phyloP scores from a whole-genome alignment of 192 early-diverging fungal genomes.

The Geranomyces variabilis region DNA sequence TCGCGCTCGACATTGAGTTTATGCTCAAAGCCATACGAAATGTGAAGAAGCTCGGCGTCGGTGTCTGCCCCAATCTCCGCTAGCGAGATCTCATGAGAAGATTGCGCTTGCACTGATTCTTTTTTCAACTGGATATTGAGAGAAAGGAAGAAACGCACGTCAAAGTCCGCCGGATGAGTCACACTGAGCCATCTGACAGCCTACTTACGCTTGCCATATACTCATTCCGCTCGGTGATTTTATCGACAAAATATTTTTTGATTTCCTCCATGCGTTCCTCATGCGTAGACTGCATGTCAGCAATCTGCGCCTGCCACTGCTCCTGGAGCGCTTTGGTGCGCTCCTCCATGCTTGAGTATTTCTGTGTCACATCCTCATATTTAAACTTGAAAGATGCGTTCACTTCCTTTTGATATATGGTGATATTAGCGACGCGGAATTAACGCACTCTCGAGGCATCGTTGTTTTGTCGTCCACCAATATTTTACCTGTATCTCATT shows the following conservation, averaged over 20 bases:
- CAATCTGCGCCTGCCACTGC: conserved; percentile 61
- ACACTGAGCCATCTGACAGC: no score
- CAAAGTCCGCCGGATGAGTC: no score
- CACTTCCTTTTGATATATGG: conserved; percentile 56
- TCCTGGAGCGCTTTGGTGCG: conserved; percentile 54
- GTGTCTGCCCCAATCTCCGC: conserved; percentile 63
- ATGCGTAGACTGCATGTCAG: conserved; percentile 53
- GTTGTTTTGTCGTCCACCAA: no score
- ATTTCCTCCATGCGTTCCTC: conserved; percentile 54
- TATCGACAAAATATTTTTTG: conserved; percentile 55
- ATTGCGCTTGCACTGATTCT: not conserved
- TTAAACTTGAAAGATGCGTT: conserved; percentile 56
- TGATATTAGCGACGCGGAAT: no score
- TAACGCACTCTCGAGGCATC: no score
- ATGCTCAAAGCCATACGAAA: conserved; percentile 58
- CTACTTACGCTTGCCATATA: conserved; percentile 56
- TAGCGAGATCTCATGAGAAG: conserved; percentile 47
- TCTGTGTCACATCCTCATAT: conserved; percentile 66
- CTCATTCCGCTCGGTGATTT: conserved; percentile 53
- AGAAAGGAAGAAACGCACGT: not conserved
- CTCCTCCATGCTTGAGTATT: conserved; percentile 57
- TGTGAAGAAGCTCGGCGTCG: conserved; percentile 57
- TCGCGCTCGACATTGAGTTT: conserved; percentile 64
- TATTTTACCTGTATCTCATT: conserved; percentile 2
- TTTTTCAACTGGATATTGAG: not conserved